Evolutionary conservation across 176 grass and related monocot species (phyloP).

Genomic region (Oryza australiensis): DNA sequence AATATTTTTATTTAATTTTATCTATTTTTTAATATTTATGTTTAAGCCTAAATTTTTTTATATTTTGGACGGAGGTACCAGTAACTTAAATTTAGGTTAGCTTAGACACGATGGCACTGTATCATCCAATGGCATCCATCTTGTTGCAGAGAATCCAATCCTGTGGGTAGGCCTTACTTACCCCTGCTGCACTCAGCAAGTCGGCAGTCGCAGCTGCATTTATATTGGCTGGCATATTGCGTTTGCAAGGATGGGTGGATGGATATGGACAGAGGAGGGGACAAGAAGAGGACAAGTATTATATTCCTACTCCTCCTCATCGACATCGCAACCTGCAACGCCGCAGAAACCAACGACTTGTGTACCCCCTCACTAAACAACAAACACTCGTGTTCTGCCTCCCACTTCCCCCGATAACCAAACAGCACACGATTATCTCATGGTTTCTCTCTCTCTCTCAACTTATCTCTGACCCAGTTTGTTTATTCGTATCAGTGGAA

Average conservation of each 20-base stretch:
- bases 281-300: background rate
- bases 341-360: background rate
- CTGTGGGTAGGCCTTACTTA: background rate
- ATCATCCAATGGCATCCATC: background rate
- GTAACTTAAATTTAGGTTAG: too few species aligned
- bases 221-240: background rate
- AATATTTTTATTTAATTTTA: too few species aligned
- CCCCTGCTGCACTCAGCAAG: too few species aligned
- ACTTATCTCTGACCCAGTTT: too few species aligned
- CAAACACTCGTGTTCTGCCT: background rate
- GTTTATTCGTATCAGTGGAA: too few species aligned
- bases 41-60: too few species aligned
- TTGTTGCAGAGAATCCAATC: background rate
- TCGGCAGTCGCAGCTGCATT: background rate
- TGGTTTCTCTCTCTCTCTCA: background rate
- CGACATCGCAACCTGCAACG: background rate
- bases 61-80: too few species aligned
- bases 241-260: background rate
- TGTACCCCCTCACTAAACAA: background rate
- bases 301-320: background rate
- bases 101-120: too few species aligned
- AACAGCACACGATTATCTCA: background rate
- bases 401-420: background rate
- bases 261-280: background rate
- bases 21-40: too few species aligned